A percentile compares a stretch with the other conserved stretches of the same genome.
Evolutionary conservation across 75 land plant genomes (phyloP).

Genomic region (Cryptomeria japonica): DNA sequence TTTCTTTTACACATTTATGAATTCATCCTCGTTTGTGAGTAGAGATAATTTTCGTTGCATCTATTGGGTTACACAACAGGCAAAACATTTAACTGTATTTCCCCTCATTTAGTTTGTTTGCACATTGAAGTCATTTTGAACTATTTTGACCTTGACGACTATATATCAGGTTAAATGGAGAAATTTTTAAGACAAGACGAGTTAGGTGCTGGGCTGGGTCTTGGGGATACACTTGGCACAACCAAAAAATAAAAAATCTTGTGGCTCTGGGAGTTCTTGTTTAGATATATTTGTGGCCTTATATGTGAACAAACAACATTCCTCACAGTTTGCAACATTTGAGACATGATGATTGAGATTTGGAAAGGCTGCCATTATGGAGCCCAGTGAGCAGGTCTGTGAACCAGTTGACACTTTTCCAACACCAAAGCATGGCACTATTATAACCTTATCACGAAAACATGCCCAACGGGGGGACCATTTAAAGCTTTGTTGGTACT

Average conservation of each 20-base stretch:
- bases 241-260: too few species aligned
- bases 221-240: too few species aligned
- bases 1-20: too few species aligned
- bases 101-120: not conserved
- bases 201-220: too few species aligned
- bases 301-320: not conserved
- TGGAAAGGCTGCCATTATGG: not conserved
- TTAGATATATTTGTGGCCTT: not conserved
- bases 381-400: not conserved
- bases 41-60: too few species aligned
- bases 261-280: not conserved
- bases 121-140: not conserved
- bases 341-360: not conserved
- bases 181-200: too few species aligned
- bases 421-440: not conserved
- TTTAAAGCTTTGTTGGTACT: too few species aligned
- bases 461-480: too few species aligned
- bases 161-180: not conserved
- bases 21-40: too few species aligned
- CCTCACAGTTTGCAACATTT: too few species aligned
- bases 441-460: not conserved
- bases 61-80: not conserved
- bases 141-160: not conserved
- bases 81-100: not conserved
- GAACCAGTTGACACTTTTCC: not conserved